phyloP scores from a whole-genome alignment of 345 rosid species.

The Brassica carinata region DNA sequence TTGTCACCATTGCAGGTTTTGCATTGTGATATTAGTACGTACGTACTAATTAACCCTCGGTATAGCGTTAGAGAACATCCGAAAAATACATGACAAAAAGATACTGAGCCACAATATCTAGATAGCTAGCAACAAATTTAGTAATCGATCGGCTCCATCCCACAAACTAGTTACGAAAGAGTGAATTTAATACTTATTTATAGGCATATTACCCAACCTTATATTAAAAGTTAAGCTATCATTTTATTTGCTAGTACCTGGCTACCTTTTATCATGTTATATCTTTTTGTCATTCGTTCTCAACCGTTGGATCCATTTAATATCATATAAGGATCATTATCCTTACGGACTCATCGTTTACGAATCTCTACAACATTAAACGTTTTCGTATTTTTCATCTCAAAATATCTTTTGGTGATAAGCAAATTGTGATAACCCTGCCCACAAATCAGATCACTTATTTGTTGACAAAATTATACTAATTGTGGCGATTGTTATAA shows the following conservation, averaged over 20 bases:
- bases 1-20: neutral
- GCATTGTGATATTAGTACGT: neutral
- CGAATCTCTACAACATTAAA: slow-evolving; percentile 4
- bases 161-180: neutral
- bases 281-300: neutral
- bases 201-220: slow-evolving; percentile 1
- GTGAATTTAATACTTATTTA: neutral
- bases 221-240: neutral
- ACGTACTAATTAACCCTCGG: neutral
- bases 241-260: neutral
- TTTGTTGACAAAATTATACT: slow-evolving; percentile 10
- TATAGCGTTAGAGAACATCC: neutral
- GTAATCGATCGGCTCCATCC: neutral
- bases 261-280: neutral
- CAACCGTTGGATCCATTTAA: slow-evolving; percentile 1
- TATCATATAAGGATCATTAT: neutral
- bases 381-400: neutral
- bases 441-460: slow-evolving; percentile 29
- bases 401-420: slow-evolving; percentile 26
- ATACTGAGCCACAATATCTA: too few species aligned
- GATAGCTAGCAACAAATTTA: neutral
- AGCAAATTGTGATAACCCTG: slow-evolving; percentile 33
- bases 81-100: neutral
- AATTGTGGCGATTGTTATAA: slow-evolving; percentile 4
- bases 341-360: neutral